Percentiles rank a stretch among this genome's conserved stretches.
Conservation (phyloP, 2,329 filamentous ascomycete species). For the Chrysosporium keratinophilum region DNA sequence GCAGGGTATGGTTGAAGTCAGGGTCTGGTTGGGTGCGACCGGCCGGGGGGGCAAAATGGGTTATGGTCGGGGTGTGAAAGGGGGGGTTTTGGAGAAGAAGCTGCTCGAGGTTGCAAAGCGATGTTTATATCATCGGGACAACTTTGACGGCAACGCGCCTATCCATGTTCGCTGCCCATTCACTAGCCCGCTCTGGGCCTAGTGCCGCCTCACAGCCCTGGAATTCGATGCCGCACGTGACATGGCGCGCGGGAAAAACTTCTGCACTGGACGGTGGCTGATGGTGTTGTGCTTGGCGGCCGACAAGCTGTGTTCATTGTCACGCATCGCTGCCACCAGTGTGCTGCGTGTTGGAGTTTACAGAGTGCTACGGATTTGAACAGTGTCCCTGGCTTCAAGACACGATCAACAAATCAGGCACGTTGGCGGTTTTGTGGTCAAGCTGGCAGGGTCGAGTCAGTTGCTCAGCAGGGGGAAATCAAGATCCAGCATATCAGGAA, state of each 20-base stretch:
- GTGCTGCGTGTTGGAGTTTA: too few relatives aligned
- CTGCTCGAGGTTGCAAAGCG: slow-evolving; percentile 35
- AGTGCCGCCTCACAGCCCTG: slow-evolving; percentile 17
- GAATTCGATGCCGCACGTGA: slow-evolving; percentile 14
- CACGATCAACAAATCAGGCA: too few relatives aligned
- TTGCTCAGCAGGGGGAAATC: too few relatives aligned
- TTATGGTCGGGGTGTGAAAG: not conserved
- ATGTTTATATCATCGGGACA: slow-evolving; percentile 39
- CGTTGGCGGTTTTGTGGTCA: too few relatives aligned
- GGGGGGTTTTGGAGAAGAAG: slow-evolving; percentile 4
- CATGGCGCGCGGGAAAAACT: slow-evolving; percentile 1
- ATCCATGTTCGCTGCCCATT: slow-evolving; percentile 30
- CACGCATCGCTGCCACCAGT: not conserved
- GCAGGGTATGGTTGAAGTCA: not conserved
- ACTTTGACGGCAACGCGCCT: slow-evolving; percentile 31
- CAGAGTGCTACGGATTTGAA: too few relatives aligned
- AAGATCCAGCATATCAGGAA: too few relatives aligned
- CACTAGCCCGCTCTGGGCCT: slow-evolving; percentile 24
- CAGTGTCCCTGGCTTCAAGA: too few relatives aligned
- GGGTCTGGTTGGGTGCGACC: not conserved
- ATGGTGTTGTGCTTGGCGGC: not conserved
- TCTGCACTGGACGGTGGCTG: slow-evolving; percentile 1
- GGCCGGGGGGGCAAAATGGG: slow-evolving; percentile 1
- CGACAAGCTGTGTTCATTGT: not conserved
- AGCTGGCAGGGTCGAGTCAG: too few relatives aligned